A percentile compares a stretch with the other conserved stretches of the same genome.
phyloP scores from a whole-genome alignment of 345 rosid species.

The Gossypium arboreum region DNA sequence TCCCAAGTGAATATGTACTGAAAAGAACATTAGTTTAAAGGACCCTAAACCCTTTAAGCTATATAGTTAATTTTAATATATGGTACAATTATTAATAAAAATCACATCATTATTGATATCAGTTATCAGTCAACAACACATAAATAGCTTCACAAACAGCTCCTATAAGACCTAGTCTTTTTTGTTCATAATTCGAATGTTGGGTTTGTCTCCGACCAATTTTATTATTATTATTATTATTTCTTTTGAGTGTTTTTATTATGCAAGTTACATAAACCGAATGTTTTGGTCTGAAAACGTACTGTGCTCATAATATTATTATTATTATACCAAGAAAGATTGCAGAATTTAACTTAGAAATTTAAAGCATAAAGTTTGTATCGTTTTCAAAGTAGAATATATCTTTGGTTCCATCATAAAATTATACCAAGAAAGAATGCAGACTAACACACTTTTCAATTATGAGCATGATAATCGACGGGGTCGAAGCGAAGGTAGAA shows the following conservation, averaged over 20 bases:
- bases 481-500: neutral
- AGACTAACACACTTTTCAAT: neutral
- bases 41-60: neutral
- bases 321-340: neutral
- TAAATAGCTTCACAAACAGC: slow-evolving; percentile 1
- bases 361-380: neutral
- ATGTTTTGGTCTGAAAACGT: neutral
- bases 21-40: neutral
- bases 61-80: neutral
- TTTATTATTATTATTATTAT: neutral
- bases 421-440: too few relatives aligned
- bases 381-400: neutral
- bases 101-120: neutral
- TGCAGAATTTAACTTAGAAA: neutral
- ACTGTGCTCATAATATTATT: neutral
- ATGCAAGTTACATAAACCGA: neutral
- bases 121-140: slow-evolving; percentile 7
- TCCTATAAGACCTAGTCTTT: neutral
- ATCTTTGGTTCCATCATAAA: neutral
- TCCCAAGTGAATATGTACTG: neutral
- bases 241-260: neutral
- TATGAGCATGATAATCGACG: neutral
- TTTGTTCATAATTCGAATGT: neutral
- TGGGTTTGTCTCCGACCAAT: neutral
- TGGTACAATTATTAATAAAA: neutral